Base-by-base conservation (phyloP, 1,284 basidiomycete genomes). In the Vanrija sp. region DNA sequence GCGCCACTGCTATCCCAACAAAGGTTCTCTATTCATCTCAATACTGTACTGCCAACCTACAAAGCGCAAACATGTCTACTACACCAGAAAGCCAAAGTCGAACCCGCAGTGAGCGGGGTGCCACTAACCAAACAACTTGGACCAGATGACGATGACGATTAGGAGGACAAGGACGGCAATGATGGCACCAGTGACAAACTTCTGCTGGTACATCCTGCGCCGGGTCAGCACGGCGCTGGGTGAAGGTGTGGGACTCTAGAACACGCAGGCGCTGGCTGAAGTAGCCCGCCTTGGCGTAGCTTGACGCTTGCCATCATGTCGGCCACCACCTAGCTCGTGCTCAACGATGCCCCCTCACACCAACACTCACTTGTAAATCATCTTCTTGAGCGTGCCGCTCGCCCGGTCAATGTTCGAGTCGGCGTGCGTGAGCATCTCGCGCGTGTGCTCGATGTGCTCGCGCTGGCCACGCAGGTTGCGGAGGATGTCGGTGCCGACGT, bases 401-500 rank as follows among this genome's bases (percentile, higher is more conserved):
- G 82, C 82, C 31, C 79, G 71, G 56, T 83, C 82, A 54, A 84
- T 82, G 42, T 78, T 79, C 12, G 76, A 72, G 57, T 84, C 82
- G 9, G 83, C 82, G 54, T 79, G 76, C 37, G 77, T 75, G 35
- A 83, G 76, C 78, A 66, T 73, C 76, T 92, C 88, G 66, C 95
- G 80, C 19, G 94, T 84, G 69, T 96, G 88, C 78, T 96, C 88
- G 61, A 98, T 94, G 77, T 95, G 93, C 72, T 98, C 96, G 59
- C 96, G 78, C 78, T 99, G 96, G 3, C 82, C 79, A 47, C 92
- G 78, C 59, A 99, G 79, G 68, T 89, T 92, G 65, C 86, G 75
- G 59, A 99, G 72, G 66, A 99, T 98, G 64, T 92, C 92, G 14
- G 92, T 85, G 10, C 96, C 96, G 36, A 98, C 85, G 66, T 90